Conservation (phyloP, 164 flowering plant species). For the Stephania yunnanensis region DNA sequence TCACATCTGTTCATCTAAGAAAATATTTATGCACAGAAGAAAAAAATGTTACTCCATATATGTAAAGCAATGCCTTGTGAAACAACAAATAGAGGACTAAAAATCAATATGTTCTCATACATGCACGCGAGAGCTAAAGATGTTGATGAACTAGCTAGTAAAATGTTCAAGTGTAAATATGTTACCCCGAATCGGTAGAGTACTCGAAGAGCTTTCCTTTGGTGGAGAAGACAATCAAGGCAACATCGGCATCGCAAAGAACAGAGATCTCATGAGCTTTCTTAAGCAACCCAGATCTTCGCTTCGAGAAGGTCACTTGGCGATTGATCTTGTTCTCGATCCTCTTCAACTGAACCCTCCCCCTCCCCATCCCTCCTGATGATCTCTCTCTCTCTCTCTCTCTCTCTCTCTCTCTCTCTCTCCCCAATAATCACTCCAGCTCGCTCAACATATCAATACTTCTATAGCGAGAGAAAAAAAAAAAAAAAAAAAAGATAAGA, state of each 20-base stretch:
- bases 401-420: background rate
- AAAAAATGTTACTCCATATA: background rate
- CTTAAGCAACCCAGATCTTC: conserved; percentile 27
- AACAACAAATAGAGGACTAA: no score
- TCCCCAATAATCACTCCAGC: background rate
- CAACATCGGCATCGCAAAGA: conserved; percentile 34
- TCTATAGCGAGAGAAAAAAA: no score
- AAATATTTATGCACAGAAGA: background rate
- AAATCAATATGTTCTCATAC: no score
- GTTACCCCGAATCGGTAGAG: conserved; percentile 23
- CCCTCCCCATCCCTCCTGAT: conserved; percentile 26
- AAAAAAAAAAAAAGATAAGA: no score
- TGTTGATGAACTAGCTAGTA: no score
- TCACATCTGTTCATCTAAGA: background rate
- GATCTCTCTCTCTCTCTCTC: background rate
- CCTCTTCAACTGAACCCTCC: conserved; percentile 32
- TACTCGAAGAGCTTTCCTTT: conserved; percentile 32
- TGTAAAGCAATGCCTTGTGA: no score
- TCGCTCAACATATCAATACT: no score
- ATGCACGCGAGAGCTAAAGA: no score
- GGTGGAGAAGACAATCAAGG: conserved; percentile 29
- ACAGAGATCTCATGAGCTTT: conserved; percentile 37
- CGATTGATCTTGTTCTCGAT: conserved; percentile 36
- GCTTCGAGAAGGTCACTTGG: conserved; percentile 35
- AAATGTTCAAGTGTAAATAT: no score